These are phyloP conservation scores for Anisodus tanguticus DNA, from an alignment of 257 asterid species.

Conservation along the genomic window DNA sequence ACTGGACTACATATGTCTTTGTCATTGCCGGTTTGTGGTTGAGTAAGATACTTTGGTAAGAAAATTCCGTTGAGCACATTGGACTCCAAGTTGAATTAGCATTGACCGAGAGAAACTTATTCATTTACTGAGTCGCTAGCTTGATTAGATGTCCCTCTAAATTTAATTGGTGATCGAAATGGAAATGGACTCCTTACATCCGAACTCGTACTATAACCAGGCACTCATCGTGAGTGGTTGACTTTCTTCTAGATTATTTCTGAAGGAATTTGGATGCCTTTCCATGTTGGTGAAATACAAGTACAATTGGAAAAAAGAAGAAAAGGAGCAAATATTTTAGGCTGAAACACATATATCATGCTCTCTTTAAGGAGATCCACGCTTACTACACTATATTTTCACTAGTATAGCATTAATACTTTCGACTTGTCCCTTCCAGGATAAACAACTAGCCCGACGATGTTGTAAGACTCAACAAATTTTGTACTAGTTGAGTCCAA, in stretches of 20 bases:
- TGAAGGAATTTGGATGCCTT: not conserved
- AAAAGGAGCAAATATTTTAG: not conserved
- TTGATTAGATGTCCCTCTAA: not conserved
- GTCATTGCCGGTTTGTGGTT: not conserved
- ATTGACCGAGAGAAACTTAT: not conserved
- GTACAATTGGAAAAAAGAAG: slow-evolving; percentile 2
- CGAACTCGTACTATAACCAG: not conserved
- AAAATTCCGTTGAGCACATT: not conserved
- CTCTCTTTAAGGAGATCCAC: not conserved
- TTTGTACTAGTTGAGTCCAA: not conserved
- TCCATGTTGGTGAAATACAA: not conserved
- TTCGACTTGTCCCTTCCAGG: not conserved
- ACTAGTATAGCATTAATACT: not conserved
- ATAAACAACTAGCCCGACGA: not conserved
- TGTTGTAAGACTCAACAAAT: not conserved
- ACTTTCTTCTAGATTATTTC: slow-evolving; percentile 1
- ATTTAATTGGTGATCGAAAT: not conserved
- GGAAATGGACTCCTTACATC: not conserved
- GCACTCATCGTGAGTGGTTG: not conserved
- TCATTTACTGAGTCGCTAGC: not conserved
- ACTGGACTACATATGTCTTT: not conserved
- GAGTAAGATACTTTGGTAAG: not conserved
- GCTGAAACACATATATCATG: not conserved
- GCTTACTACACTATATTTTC: not conserved
- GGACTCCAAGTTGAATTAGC: slow-evolving; percentile 19